Conservation (phyloP, 2,329 filamentous ascomycete genomes). For the Periconia sp. region DNA sequence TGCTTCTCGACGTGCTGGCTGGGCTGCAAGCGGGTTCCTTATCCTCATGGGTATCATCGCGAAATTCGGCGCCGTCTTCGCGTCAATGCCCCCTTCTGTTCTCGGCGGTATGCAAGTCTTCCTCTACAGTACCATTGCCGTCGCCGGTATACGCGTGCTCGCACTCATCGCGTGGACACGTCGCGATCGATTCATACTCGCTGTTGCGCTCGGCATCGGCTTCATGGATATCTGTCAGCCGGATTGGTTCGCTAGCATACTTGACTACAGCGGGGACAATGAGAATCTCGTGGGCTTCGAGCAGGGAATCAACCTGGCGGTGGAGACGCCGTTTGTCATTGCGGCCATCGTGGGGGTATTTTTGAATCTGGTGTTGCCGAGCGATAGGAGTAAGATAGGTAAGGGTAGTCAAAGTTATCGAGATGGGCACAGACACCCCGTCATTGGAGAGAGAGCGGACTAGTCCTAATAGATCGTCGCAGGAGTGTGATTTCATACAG, state of each 20-base stretch:
- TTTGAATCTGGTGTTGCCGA: slow-evolving; percentile 50
- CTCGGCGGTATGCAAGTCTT: slow-evolving; percentile 55
- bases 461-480: too few species aligned
- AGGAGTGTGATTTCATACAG: too few species aligned
- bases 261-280: slow-evolving; percentile 47
- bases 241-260: slow-evolving; percentile 47
- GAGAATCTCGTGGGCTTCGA: slow-evolving; percentile 48
- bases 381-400: slow-evolving; percentile 25
- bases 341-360: slow-evolving; percentile 46
- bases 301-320: slow-evolving; percentile 49
- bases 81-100: slow-evolving; percentile 45
- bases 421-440: slow-evolving; percentile 16
- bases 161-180: slow-evolving; percentile 33
- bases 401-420: slow-evolving; percentile 8
- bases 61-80: slow-evolving; percentile 37
- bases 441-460: slow-evolving; percentile 1
- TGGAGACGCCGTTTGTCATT: slow-evolving; percentile 52
- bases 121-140: slow-evolving; percentile 33
- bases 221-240: slow-evolving; percentile 49
- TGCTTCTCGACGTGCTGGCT: slow-evolving; percentile 33
- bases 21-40: slow-evolving; percentile 33
- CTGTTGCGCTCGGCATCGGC: slow-evolving; percentile 30
- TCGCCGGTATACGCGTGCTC: slow-evolving; percentile 34
- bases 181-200: slow-evolving; percentile 34
- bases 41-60: slow-evolving; percentile 35